A percentile compares a stretch with the other conserved stretches of the same genome.
phyloP scores from a whole-genome alignment of 768 basidiomycete species.

The Lentinula boryana region DNA sequence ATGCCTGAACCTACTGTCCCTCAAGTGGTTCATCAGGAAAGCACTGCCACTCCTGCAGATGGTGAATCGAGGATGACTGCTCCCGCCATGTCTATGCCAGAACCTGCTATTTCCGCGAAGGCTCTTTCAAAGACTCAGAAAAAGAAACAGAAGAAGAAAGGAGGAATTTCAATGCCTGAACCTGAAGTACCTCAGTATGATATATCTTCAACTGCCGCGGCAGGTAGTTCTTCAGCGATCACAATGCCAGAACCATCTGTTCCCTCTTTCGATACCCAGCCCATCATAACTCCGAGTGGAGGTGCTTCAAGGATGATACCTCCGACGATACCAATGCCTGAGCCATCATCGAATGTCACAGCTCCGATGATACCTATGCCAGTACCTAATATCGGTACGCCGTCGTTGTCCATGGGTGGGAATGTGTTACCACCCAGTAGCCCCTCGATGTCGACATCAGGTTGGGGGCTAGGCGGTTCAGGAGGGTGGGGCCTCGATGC shows the following conservation, averaged over 20 bases:
- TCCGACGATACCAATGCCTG: conserved; percentile 2
- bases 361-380: conserved; percentile 2
- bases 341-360: neutral
- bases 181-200: neutral
- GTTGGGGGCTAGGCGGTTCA: neutral
- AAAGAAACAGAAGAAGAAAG: neutral
- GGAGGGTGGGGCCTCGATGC: neutral
- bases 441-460: neutral
- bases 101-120: neutral
- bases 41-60: neutral
- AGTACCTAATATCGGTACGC: neutral
- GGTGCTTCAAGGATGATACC: neutral
- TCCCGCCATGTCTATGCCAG: neutral
- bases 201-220: neutral
- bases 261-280: neutral
- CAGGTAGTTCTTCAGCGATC: neutral
- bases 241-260: neutral
- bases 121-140: neutral
- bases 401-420: neutral
- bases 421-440: neutral
- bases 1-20: conserved; percentile 1
- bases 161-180: neutral
- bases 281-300: neutral
- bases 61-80: neutral
- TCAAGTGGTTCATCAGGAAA: neutral